Conservation (phyloP, 345 rosid genomes). For the Populus tremula region DNA sequence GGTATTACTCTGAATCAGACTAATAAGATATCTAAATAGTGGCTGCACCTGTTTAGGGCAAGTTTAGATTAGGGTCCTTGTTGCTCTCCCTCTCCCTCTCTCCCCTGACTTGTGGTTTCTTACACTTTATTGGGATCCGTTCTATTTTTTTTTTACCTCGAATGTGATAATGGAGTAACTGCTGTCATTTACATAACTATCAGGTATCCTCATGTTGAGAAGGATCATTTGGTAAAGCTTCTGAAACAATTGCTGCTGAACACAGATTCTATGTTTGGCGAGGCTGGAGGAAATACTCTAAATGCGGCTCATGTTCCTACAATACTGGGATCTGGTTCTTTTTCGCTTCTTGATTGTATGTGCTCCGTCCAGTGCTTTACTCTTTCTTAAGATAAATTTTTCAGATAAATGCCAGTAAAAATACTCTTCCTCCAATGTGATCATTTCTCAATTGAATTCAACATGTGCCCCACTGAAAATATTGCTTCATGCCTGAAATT, state of each 20-base stretch:
- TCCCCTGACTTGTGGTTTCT: neutral
- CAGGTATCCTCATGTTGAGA: slow-evolving; percentile 31
- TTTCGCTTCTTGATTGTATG: slow-evolving; percentile 24
- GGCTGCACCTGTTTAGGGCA: too few species aligned
- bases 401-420: neutral
- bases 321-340: slow-evolving; percentile 29
- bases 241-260: slow-evolving; percentile 28
- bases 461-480: neutral
- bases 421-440: neutral
- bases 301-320: slow-evolving; percentile 34
- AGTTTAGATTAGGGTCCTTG: too few species aligned
- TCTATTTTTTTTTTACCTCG: neutral
- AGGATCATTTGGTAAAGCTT: slow-evolving; percentile 36
- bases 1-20: too few species aligned
- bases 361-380: neutral
- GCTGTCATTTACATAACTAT: slow-evolving; percentile 23
- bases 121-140: neutral
- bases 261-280: slow-evolving; percentile 10
- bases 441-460: neutral
- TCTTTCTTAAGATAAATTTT: neutral
- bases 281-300: slow-evolving; percentile 2
- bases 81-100: too few species aligned
- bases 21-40: too few species aligned
- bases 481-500: slow-evolving; percentile 3
- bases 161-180: neutral